Percentiles rank a stretch among this genome's conserved stretches.
phyloP scores from a whole-genome alignment of 495 filamentous ascomycete species.

The Aspergillus ostianus region DNA sequence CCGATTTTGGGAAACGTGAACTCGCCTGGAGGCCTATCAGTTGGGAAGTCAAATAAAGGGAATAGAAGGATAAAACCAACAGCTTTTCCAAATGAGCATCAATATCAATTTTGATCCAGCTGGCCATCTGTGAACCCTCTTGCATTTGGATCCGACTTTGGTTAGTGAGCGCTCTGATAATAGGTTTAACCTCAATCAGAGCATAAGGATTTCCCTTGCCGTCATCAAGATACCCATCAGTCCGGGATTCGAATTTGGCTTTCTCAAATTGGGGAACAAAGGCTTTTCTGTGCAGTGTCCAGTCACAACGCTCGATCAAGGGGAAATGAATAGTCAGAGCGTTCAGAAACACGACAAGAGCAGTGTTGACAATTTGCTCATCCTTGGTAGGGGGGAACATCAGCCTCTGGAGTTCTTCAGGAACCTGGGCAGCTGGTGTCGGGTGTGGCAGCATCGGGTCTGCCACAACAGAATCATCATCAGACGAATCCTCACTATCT shows the following conservation, averaged over 20 bases:
- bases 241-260: slow-evolving; percentile 11
- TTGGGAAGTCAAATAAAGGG: neutral
- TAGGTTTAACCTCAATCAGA: slow-evolving; percentile 15
- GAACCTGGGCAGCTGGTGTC: slow-evolving; percentile 1
- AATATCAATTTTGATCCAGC: slow-evolving; percentile 10
- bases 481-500: neutral
- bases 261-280: slow-evolving; percentile 5
- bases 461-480: neutral
- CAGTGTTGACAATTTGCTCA: slow-evolving; percentile 19
- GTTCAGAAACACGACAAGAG: slow-evolving; percentile 13
- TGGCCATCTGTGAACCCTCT: slow-evolving; percentile 15
- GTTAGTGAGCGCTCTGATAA: neutral
- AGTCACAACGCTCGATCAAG: neutral
- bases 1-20: slow-evolving; percentile 17
- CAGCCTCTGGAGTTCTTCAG: slow-evolving; percentile 20
- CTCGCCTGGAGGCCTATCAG: neutral
- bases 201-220: neutral
- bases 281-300: slow-evolving; percentile 4
- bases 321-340: slow-evolving; percentile 4
- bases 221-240: slow-evolving; percentile 14
- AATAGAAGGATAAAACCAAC: neutral
- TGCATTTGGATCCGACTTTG: slow-evolving; percentile 9
- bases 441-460: neutral
- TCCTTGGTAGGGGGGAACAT: slow-evolving; percentile 7
- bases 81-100: neutral